Evolutionary conservation across 306 rosid genomes (phyloP).

Genomic region (Casuarina glauca): DNA sequence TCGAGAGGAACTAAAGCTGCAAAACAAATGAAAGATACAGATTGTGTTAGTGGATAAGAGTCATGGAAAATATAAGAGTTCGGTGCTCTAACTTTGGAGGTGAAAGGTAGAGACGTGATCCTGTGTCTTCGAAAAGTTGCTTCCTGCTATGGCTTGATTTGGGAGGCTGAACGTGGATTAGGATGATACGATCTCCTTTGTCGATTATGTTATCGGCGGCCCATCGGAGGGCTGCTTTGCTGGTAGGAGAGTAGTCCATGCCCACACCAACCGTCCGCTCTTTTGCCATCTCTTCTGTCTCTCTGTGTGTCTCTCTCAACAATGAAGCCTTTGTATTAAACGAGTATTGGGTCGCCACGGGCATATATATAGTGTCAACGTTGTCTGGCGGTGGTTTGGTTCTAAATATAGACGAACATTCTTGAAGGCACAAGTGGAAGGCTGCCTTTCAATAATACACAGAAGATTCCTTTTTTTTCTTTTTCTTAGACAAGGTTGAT

Average conservation of each 20-base stretch:
- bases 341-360: background rate
- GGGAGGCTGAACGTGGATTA: conserved; percentile 67
- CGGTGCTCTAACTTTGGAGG: background rate
- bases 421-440: conserved; percentile 18
- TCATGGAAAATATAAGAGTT: too few species aligned
- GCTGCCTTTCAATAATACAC: background rate
- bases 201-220: conserved; percentile 54
- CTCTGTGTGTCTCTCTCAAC: background rate
- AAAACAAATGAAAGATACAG: conserved; percentile 5
- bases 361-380: background rate
- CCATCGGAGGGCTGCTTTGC: conserved; percentile 79
- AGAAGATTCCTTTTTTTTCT: background rate
- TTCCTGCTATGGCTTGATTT: conserved; percentile 57
- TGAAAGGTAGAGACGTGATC: conserved; percentile 47
- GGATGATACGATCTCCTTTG: conserved; percentile 48
- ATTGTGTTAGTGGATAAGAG: background rate
- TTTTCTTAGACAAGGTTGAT: background rate
- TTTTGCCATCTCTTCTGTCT: conserved; percentile 34
- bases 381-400: background rate
- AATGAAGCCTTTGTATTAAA: background rate
- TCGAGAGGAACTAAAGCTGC: conserved; percentile 81
- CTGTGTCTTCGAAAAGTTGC: conserved; percentile 60
- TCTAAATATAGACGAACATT: conserved; percentile 6
- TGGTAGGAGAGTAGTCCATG: conserved; percentile 68
- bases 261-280: conserved; percentile 57